phyloP scores from a whole-genome alignment of 495 filamentous ascomycete species.

The Aspergillus cristatus region DNA sequence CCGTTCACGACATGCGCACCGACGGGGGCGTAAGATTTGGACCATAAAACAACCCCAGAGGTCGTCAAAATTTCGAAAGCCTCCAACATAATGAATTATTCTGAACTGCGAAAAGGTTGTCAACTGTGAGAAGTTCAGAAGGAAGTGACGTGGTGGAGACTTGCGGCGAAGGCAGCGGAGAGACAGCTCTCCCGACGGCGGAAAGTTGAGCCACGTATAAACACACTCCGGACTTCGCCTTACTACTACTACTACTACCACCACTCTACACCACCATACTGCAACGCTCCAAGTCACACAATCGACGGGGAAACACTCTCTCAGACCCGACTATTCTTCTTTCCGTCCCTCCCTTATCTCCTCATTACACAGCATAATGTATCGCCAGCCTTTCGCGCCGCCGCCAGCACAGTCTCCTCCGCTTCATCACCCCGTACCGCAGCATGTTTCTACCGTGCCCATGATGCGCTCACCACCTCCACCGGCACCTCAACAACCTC shows the following conservation, averaged over 20 bases:
- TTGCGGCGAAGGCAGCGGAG: conserved; percentile 13
- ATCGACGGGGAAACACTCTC: not conserved
- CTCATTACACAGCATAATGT: conserved; percentile 48
- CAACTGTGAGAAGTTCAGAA: not conserved
- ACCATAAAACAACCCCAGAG: conserved; percentile 95
- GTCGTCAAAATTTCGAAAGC: conserved; percentile 93
- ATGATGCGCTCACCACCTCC: conserved; percentile 95
- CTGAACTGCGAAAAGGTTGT: not conserved
- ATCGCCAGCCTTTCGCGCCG: conserved; percentile 67
- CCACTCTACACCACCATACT: not conserved
- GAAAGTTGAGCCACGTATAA: conserved; percentile 38
- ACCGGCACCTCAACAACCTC: conserved; percentile 63
- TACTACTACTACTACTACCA: conserved; percentile 1
- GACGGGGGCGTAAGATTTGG: conserved; percentile 71
- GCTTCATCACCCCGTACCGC: conserved; percentile 94
- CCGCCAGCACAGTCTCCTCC: conserved; percentile 81
- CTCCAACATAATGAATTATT: conserved; percentile 61
- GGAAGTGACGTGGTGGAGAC: conserved; percentile 23
- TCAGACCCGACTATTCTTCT: conserved; percentile 2
- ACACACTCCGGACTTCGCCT: conserved; percentile 13
- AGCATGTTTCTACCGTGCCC: conserved; percentile 98
- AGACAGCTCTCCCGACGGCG: conserved; percentile 19
- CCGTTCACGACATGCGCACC: conserved; percentile 79
- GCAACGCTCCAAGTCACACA: not conserved
- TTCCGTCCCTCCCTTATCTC: not conserved